These are phyloP conservation scores for Populus hybrid DNA, from an alignment of 441 rosid genomes.

Conservation along the genomic window DNA sequence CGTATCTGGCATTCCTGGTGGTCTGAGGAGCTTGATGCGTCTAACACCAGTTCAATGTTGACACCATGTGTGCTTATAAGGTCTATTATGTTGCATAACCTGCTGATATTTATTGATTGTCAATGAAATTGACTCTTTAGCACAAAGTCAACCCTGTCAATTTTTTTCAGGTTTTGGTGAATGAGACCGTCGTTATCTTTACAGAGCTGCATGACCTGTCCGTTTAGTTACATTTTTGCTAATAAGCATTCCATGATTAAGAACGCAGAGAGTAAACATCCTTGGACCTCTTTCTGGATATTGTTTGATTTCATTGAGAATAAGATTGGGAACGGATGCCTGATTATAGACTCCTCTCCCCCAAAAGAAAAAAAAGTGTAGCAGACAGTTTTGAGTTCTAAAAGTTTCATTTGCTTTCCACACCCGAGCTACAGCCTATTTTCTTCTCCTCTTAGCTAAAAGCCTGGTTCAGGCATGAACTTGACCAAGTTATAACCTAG, in stretches of 20 bases:
- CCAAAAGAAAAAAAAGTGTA: too few species aligned
- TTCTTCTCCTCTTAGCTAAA: too few species aligned
- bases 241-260: neutral
- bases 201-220: neutral
- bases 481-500: too few species aligned
- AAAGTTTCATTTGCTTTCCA: too few species aligned
- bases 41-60: neutral
- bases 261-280: too few species aligned
- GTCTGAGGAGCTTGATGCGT: neutral
- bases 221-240: neutral
- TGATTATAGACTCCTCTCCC: too few species aligned
- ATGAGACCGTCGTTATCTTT: neutral
- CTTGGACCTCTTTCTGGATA: too few species aligned
- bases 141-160: neutral
- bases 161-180: slow-evolving; percentile 6
- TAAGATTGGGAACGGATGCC: too few species aligned
- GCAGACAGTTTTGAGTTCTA: too few species aligned
- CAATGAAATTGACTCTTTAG: neutral
- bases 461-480: too few species aligned
- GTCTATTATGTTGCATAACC: neutral
- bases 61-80: neutral
- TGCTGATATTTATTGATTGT: neutral
- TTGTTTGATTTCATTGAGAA: too few species aligned
- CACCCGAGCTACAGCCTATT: too few species aligned
- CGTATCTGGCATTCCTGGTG: neutral